Base-by-base conservation (phyloP, 768 basidiomycete species). In the Tricholoma bakamatsutake region DNA sequence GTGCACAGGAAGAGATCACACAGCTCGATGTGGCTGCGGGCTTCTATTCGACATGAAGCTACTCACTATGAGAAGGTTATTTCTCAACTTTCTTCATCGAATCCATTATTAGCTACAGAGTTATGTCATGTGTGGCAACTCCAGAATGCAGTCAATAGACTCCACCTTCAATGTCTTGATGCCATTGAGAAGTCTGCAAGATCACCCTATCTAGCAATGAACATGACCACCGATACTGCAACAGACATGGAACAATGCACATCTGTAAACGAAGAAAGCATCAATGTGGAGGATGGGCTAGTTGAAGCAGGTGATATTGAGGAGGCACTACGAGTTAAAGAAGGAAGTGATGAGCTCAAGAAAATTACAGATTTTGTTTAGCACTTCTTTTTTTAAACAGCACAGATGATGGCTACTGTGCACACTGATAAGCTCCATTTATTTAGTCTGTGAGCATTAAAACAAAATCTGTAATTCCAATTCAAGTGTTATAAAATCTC, bases 1-100 rank as follows among this genome's bases (percentile, higher is more conserved):
- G 58, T 2, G 69, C 69, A 1, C 11, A 49, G 0, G 69, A 71
- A 56, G 67, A 69, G 53, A 62, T 68, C 1, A 17, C 27, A 0
- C 50, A 54, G 5, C 56, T 66, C 42, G 60, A 69, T 49, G 40
- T 52, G 59, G 3, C 17, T 70, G 0, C 34, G 52, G 4, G 64
- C 61, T 1, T 65, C 57, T 45, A 62, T 67, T 11, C 30, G 8
- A 11, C 2, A 42, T 21, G 40, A 42, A 42, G 7, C 17, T 42
- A 42, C 18, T 42, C 40, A 42, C 40, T 42, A 42, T 18, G 18
- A 43, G 42, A 46, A 46, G 21, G 45, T 46, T 3, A 24, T 46
- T 13, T 12, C 45, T 28, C 45, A 46, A 24, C 21, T 28, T 28
- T 27, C 24, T 28, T 24, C 21, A 24, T 46, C 27, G 15, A 24